A percentile compares a stretch with the other conserved stretches of the same genome.
Evolutionary conservation across 129 eudicot species (phyloP).

Genomic region (Calendula officinalis): DNA sequence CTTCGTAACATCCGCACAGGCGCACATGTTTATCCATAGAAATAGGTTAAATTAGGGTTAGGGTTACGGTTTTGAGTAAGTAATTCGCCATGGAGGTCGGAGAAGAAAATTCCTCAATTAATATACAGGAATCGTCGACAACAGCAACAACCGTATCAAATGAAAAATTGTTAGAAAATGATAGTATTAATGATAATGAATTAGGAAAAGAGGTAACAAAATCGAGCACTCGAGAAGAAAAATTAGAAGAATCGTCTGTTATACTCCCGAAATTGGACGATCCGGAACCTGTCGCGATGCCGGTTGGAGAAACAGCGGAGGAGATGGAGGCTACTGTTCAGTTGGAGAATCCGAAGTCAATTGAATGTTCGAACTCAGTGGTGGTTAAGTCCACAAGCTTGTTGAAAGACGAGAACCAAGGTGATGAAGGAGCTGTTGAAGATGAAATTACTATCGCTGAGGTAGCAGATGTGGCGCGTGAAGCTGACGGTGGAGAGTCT

Average conservation of each 20-base stretch:
- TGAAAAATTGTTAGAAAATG: conserved; percentile 10
- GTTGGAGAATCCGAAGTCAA: not conserved
- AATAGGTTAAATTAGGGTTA: conserved; percentile 24
- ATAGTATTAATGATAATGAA: conserved; percentile 7
- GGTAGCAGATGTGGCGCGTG: not conserved
- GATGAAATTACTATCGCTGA: conserved; percentile 14
- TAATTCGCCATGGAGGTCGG: conserved; percentile 29
- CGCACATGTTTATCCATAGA: conserved; percentile 21
- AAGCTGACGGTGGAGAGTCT: conserved; percentile 22
- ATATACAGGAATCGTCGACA: not conserved
- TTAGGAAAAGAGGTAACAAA: conserved; percentile 10
- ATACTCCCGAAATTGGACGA: conserved; percentile 23
- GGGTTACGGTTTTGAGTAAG: conserved; percentile 32
- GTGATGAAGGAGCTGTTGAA: conserved; percentile 7
- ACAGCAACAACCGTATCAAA: conserved; percentile 19
- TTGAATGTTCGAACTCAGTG: conserved; percentile 2
- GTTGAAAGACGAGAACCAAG: conserved; percentile 5
- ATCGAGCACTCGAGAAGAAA: conserved; percentile 11
- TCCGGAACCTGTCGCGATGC: conserved; percentile 7
- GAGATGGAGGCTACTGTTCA: conserved; percentile 4
- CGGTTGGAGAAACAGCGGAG: conserved; percentile 20
- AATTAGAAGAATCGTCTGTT: conserved; percentile 16
- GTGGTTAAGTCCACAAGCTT: conserved; percentile 7
- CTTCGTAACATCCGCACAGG: conserved; percentile 40
- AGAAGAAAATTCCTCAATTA: conserved; percentile 16